Evolutionary conservation across 2,329 filamentous ascomycete species (phyloP), one percentile per base, ranked within the genome.

Genomic region (Emydomyces testavorans): DNA sequence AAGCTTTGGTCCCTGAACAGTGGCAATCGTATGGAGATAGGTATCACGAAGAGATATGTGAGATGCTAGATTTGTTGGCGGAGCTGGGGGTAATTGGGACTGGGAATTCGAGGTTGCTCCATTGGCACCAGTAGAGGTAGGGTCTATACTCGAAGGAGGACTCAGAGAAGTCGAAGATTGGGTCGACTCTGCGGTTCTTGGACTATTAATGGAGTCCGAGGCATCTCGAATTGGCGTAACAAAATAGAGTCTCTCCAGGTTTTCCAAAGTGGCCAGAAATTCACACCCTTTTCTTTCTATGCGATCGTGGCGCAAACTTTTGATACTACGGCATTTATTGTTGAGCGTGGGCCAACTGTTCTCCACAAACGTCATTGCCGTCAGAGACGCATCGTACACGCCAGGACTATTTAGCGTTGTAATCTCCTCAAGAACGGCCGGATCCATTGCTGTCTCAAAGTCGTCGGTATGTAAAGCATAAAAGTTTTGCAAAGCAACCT

Each of bases 401-500:
- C 71, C 71, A 52, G 73, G 69, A n/a, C 65, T 70, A 54, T 73
- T 77, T 29, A 82, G 64, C 23, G 76, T 62, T 1, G 71, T 74
- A n/a, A 78, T 51, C 37, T 76, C 71, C 50, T 72, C 64, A 10
- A 75, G 56, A 0, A 50, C 56, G 0, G 56, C 48, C 0, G 60
- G 53, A 41, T 77, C 67, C 10, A 76, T 61, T 1, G 72, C 62
- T 0, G 64, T 29, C 5, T 70, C 62, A 42, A 76, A 66, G 8
- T 71, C 70, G 11, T 68, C 65, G 1, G 66, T 65, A 51, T 77
- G 73, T 1, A 70, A 66, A 0, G 76, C 72, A 53, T 77, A 79
- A 31, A 79, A 64, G 53, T 82, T 81, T 52, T 78, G 73, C 10
- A 80, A 57, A 0, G 68, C 70, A 2, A 80, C 48, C 43, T 72